phyloP scores from a whole-genome alignment of 352 stramenopile species.

The Globisporangium radiosum region DNA sequence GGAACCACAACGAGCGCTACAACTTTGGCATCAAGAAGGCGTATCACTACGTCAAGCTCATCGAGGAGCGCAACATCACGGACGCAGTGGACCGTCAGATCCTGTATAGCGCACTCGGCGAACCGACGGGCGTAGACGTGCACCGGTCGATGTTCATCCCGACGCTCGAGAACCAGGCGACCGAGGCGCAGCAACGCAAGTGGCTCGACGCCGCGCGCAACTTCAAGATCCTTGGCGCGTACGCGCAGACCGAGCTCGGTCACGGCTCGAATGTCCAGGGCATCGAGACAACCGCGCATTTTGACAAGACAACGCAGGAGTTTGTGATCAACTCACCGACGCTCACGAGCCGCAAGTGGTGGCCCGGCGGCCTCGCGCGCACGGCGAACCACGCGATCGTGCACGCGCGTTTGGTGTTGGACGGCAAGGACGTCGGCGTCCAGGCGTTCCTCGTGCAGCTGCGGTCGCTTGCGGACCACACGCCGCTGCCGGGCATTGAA shows the following conservation, averaged over 20 bases:
- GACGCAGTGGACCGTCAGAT: slow-evolving; percentile 29
- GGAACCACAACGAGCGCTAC: slow-evolving; percentile 36
- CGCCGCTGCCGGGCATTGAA: slow-evolving; percentile 79
- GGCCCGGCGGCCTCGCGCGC: slow-evolving; percentile 84
- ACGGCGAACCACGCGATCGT: slow-evolving; percentile 87
- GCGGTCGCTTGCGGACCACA: slow-evolving; percentile 70
- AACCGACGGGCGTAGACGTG: slow-evolving; percentile 41
- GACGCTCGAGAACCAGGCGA: slow-evolving; percentile 63
- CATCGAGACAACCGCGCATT: slow-evolving; percentile 86
- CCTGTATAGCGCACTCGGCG: slow-evolving; percentile 34
- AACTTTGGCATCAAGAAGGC: slow-evolving; percentile 27
- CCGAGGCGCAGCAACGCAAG: slow-evolving; percentile 45
- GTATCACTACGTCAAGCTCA: slow-evolving; percentile 22
- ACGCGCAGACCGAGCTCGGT: slow-evolving; percentile 88
- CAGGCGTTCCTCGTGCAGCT: slow-evolving; percentile 94
- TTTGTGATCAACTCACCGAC: slow-evolving; percentile 94
- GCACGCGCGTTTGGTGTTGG: slow-evolving; percentile 61
- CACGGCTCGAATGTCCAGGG: slow-evolving; percentile 79
- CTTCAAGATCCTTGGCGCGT: slow-evolving; percentile 45
- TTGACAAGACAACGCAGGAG: slow-evolving; percentile 73
- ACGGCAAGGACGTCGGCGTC: slow-evolving; percentile 60
- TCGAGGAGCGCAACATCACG: slow-evolving; percentile 23
- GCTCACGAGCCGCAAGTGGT: slow-evolving; percentile 94
- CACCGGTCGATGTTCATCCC: slow-evolving; percentile 64
- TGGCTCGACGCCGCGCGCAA: slow-evolving; percentile 66